Evolutionary conservation across 1,284 basidiomycete genomes (phyloP), one percentile per base, ranked within the genome.

Genomic region (Tremellales sp.): DNA sequence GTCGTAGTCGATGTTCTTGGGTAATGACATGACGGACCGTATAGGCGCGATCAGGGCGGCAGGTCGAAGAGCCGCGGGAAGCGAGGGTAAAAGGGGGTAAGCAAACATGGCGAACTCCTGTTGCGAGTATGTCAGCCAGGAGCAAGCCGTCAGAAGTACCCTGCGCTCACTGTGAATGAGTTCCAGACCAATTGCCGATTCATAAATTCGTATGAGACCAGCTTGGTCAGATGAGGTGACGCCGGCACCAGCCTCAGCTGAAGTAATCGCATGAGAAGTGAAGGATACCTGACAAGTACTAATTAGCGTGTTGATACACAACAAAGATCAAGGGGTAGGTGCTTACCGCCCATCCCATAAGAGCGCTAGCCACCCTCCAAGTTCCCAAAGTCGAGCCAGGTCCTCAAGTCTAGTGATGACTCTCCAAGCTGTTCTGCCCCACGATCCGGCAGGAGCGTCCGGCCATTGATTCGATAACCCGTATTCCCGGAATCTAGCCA

Each of bases 171-270:
- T 1, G 94, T 98, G 71, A 98, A 94, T 1, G 91, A 88, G 68
- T 94, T 89, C 96, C 96, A 99, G 46, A 98, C 94, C 79, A 99
- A 88, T 74, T 98, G 96, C 49, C 96, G 86, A 64, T 98, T 97
- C 85, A 98, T 90, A 66, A 93, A 98, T 69, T 98, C 96, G 73
- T 97, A 99, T 62, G 89, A 94, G 45, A 98, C 88, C 64, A 93
- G 86, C 13, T 88, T 82, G 53, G 83, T 84, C 43, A 86, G 79
- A 26, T 85, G 80, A 43, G 81, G 77, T 33, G 82, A 81, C 0
- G 87, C 80, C 8, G 94, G 87, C 0, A 86, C 80, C 2, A 97
- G 80, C 23, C 81, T 78, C 77, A 99, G 81, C 15, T 79, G 76
- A n/a, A 97, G 77, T 13, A 94, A 51, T 37, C 96, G 79, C 68